Evolutionary conservation across 2,329 filamentous ascomycete genomes (phyloP).

Genomic region (Setomelanomma holmii): DNA sequence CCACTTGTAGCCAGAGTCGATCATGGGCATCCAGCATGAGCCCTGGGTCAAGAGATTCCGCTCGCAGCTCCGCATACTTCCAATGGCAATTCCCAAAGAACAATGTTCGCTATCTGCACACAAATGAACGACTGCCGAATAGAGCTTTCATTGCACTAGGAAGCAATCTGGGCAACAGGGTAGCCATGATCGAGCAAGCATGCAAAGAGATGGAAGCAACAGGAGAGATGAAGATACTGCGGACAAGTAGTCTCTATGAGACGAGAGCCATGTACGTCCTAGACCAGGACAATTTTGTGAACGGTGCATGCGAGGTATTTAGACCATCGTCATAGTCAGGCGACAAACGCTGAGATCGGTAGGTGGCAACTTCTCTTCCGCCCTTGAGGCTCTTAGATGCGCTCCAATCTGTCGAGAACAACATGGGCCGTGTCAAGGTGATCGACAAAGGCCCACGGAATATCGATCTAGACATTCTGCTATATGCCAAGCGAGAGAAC

Average conservation of each 20-base stretch:
- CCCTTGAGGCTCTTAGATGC: constrained; percentile 79
- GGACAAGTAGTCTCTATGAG: constrained; percentile 91
- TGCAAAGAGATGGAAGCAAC: constrained; percentile 75
- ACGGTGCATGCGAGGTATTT: constrained; percentile 88
- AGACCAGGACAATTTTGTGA: constrained; percentile 87
- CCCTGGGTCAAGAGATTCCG: background rate
- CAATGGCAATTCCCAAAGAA: background rate
- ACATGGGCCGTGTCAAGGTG: constrained; percentile 79
- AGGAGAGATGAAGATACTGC: constrained; percentile 73
- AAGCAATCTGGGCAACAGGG: constrained; percentile 88
- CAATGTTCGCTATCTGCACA: constrained; percentile 16
- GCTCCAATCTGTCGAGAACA: constrained; percentile 83
- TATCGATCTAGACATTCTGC: constrained; percentile 90
- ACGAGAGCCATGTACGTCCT: constrained; percentile 96
- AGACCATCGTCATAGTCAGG: background rate
- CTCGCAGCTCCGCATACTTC: background rate
- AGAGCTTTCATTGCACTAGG: constrained; percentile 85
- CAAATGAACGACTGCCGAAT: constrained; percentile 31
- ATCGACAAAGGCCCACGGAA: constrained; percentile 94
- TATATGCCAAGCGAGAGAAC: constrained; percentile 63
- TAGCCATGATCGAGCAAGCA: constrained; percentile 84
- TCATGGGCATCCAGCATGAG: background rate
- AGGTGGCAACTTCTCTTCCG: constrained; percentile 81
- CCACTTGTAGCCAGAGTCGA: background rate
- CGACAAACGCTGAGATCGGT: constrained; percentile 10